These are phyloP conservation scores for Trichomonas tenax DNA, from an alignment of 208 protist genomes.

Conservation along the genomic window DNA sequence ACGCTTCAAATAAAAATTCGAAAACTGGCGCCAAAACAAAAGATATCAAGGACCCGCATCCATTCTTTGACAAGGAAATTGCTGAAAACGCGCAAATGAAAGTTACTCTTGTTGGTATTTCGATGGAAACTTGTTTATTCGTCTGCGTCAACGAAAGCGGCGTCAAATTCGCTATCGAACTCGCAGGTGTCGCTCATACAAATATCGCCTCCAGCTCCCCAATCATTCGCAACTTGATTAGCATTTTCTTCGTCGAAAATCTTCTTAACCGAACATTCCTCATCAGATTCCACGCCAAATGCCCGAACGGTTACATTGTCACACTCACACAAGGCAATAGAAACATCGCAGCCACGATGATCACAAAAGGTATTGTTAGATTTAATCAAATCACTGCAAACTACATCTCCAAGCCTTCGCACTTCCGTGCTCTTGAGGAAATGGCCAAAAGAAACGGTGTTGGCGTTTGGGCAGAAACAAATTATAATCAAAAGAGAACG, in stretches of 20 bases:
- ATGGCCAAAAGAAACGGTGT: not conserved
- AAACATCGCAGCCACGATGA: not conserved
- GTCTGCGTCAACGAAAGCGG: not conserved
- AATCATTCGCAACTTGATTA: not conserved
- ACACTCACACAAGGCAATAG: not conserved
- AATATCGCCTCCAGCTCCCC: not conserved
- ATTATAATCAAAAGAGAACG: not conserved
- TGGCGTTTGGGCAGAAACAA: not conserved
- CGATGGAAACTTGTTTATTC: not conserved
- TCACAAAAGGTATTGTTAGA: not conserved
- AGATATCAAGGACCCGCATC: not conserved
- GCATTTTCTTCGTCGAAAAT: not conserved
- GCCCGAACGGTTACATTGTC: not conserved
- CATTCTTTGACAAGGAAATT: not conserved
- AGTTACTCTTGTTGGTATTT: not conserved
- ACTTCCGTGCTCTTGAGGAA: not conserved
- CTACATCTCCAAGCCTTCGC: not conserved
- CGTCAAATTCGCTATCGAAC: not conserved
- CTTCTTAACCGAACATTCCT: not conserved
- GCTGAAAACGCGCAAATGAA: not conserved
- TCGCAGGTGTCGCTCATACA: not conserved
- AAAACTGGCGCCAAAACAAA: not conserved
- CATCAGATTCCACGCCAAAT: not conserved
- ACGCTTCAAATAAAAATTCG: not conserved
- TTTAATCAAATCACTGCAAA: not conserved